These are phyloP conservation scores for Podospora pseudocomata DNA, from an alignment of 495 filamentous ascomycete species.

Conservation along the genomic window DNA sequence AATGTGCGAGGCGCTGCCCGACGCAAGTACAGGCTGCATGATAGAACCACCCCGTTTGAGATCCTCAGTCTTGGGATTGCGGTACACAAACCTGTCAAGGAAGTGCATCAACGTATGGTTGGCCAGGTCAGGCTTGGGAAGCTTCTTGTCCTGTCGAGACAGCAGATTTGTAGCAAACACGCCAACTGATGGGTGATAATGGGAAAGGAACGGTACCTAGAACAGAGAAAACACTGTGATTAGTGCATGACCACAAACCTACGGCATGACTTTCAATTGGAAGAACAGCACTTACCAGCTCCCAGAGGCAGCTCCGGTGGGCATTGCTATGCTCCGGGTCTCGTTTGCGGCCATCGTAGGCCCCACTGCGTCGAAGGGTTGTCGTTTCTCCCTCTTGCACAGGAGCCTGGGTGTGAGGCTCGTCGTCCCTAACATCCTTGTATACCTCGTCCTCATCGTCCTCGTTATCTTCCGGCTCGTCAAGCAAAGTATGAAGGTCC, in stretches of 20 bases:
- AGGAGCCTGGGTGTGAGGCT: constrained; percentile 52
- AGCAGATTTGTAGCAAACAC: constrained; percentile 72
- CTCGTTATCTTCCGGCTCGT: constrained; percentile 63
- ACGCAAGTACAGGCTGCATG: constrained; percentile 85
- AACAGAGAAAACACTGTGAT: neutral
- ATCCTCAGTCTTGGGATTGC: constrained; percentile 71
- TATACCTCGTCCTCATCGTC: constrained; percentile 40
- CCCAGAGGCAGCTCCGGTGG: constrained; percentile 87
- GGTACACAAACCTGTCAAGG: constrained; percentile 94
- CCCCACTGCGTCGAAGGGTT: constrained; percentile 10
- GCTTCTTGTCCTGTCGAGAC: constrained; percentile 55
- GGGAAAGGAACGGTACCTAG: constrained; percentile 66
- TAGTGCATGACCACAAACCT: neutral
- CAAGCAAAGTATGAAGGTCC: constrained; percentile 67
- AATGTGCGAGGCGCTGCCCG: constrained; percentile 57
- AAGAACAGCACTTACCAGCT: constrained; percentile 55
- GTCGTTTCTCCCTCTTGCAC: constrained; percentile 18
- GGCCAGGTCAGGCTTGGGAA: constrained; percentile 81
- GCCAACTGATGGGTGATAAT: constrained; percentile 96
- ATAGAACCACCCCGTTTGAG: constrained; percentile 72
- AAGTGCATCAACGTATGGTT: constrained; percentile 89
- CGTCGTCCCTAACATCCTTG: constrained; percentile 66
- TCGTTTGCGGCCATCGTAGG: constrained; percentile 84
- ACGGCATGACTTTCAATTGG: neutral
- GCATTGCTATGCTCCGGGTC: constrained; percentile 90